Evolutionary conservation across 495 filamentous ascomycete genomes (phyloP), one percentile per base, ranked within the genome.

Genomic region (Penicillium turbatum): DNA sequence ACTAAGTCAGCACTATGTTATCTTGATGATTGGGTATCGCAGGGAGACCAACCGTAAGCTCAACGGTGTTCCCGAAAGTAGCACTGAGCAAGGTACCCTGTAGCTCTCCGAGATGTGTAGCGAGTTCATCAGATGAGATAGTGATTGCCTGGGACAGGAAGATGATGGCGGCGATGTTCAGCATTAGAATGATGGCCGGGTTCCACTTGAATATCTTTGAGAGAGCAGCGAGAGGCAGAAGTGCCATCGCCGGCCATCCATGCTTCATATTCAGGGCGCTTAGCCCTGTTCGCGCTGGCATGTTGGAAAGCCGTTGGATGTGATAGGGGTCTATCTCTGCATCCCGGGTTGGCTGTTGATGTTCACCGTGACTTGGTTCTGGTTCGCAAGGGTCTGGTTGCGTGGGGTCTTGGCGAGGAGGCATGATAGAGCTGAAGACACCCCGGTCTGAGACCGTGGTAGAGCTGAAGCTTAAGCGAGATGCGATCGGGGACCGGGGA

Each of bases 11-110:
- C 36, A 24, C 21, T 1, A 6, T 19, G 13, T 12, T 5, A 30
- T 30, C 2, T 30, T 2, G 27, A 31, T 5, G 42, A 19, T 42
- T 4, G n/a, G 36, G 12, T 41, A 45, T 12, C 19, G 13, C 30
- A 27, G 24, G n/a, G 19, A n/a, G 21, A 52, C 59, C 15, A 5
- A 65, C 56, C 7, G 56, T 64, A 6, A 65, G 45, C 41, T 65
- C 62, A 6, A 65, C 62, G 2, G 56, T 59, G 46, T 65, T 65
- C 5, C 62, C 62, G 35, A 64, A 57, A 5, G 62, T 65, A 5
- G 62, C 62, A 49, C 55, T 64, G 40, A 65, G 45, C 13, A 65
- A 30, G 12, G 57, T 52, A 46, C 62, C 62, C 17, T 65, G 48
- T 31, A 62, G 31, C 37, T 60, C 50, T 12, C 62, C 62, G 4